Conservation (phyloP, 192 early-diverging fungal species). For the Rhizophagus prolifer region DNA sequence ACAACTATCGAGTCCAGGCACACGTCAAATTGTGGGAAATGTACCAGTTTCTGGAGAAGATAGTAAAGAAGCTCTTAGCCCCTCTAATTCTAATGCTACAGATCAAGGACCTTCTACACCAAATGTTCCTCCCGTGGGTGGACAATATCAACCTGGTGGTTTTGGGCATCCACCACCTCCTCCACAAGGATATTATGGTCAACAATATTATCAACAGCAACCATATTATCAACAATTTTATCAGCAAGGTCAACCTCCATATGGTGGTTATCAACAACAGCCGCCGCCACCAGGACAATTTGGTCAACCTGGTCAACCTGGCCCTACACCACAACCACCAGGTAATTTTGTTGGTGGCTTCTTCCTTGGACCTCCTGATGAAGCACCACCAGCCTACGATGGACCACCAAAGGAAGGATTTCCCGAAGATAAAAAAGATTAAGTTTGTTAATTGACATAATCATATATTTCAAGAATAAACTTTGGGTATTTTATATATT, state of each 20-base stretch:
- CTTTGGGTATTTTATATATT: too few species aligned
- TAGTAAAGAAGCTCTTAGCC: neutral
- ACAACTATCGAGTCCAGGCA: neutral
- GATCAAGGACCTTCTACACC: neutral
- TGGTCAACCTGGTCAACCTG: neutral
- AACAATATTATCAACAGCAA: neutral
- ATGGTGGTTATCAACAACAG: neutral
- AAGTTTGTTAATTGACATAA: too few species aligned
- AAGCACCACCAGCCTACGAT: constrained; percentile 22
- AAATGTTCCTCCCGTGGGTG: neutral
- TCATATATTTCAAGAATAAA: too few species aligned
- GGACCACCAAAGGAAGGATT: neutral
- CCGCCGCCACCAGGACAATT: neutral
- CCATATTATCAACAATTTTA: constrained; percentile 8
- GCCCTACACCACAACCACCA: neutral
- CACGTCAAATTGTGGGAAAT: neutral
- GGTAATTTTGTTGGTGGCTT: constrained; percentile 25
- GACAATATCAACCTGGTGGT: neutral
- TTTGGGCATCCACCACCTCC: neutral
- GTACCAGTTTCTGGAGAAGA: neutral
- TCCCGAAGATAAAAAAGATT: neutral
- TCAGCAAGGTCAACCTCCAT: neutral
- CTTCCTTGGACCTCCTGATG: constrained; percentile 21
- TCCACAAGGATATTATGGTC: constrained; percentile 10
- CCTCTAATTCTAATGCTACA: neutral